phyloP scores from a whole-genome alignment of 148 eudicot genomes.

The Agrostemma githago region DNA sequence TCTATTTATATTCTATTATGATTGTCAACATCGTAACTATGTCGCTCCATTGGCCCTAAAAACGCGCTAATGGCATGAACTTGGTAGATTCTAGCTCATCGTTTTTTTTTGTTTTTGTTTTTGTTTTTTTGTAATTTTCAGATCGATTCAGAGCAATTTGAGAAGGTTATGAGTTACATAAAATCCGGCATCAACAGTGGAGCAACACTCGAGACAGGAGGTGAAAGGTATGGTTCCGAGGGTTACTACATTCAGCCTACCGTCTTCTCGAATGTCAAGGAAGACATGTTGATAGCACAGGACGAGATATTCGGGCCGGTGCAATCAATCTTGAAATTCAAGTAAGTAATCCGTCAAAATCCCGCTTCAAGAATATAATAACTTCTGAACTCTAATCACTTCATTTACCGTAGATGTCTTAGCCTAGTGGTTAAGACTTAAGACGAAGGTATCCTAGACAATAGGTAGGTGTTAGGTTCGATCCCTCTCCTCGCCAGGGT shows the following conservation, averaged over 20 bases:
- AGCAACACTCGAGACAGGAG: constrained; percentile 51
- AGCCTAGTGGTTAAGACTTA: no score
- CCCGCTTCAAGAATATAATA: not conserved
- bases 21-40: not conserved
- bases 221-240: constrained; percentile 40
- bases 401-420: not conserved
- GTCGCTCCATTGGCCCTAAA: not conserved
- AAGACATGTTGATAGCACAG: constrained; percentile 54
- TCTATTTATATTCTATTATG: no score
- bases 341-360: constrained; percentile 25
- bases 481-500: no score
- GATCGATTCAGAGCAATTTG: constrained; percentile 51
- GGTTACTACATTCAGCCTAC: constrained; percentile 60
- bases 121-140: constrained; percentile 15
- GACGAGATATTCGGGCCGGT: constrained; percentile 67
- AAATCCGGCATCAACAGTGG: constrained; percentile 40
- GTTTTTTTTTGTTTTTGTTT: not conserved
- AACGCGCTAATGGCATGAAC: not conserved
- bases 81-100: not conserved
- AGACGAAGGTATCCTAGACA: no score
- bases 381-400: not conserved
- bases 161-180: constrained; percentile 51
- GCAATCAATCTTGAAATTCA: constrained; percentile 56
- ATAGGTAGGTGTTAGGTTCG: no score
- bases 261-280: constrained; percentile 57